A percentile compares a stretch with the other conserved stretches of the same genome.
Evolutionary conservation across 2,329 filamentous ascomycete species (phyloP).

Genomic region (Colletotrichum musae): DNA sequence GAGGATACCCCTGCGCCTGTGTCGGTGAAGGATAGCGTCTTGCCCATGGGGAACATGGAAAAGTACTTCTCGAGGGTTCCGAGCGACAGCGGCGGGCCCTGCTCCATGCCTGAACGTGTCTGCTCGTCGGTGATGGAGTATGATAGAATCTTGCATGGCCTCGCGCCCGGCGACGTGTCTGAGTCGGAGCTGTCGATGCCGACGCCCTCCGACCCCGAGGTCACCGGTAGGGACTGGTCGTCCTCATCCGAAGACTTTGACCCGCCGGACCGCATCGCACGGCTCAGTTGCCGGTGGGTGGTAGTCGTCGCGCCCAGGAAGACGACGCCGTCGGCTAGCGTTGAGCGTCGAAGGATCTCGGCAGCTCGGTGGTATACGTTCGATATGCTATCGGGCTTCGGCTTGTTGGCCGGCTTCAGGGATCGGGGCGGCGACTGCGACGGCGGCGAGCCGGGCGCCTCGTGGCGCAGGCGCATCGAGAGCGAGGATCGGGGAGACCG

Average conservation of each 20-base stretch:
- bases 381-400: conserved; percentile 43
- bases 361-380: conserved; percentile 48
- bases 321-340: conserved; percentile 50
- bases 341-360: conserved; percentile 48
- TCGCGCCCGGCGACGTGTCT: conserved; percentile 45
- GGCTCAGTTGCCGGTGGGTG: conserved; percentile 22
- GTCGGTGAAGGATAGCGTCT: conserved; percentile 49
- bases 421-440: conserved; percentile 13
- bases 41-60: conserved; percentile 48
- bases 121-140: conserved; percentile 47
- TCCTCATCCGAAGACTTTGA: conserved; percentile 41
- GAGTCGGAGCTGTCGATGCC: conserved; percentile 49
- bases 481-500: conserved; percentile 5
- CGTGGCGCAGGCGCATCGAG: conserved; percentile 6
- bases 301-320: conserved; percentile 49
- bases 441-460: neutral
- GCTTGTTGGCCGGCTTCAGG: conserved; percentile 21
- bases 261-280: conserved; percentile 22
- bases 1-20: conserved; percentile 48
- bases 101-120: conserved; percentile 46
- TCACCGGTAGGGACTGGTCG: conserved; percentile 33
- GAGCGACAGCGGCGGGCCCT: conserved; percentile 47
- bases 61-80: conserved; percentile 50
- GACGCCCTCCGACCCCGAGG: conserved; percentile 43
- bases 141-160: conserved; percentile 49